Evolutionary conservation across 495 filamentous ascomycete genomes (phyloP), one percentile per base, ranked within the genome.

Genomic region (Cercophora newfieldiana): DNA sequence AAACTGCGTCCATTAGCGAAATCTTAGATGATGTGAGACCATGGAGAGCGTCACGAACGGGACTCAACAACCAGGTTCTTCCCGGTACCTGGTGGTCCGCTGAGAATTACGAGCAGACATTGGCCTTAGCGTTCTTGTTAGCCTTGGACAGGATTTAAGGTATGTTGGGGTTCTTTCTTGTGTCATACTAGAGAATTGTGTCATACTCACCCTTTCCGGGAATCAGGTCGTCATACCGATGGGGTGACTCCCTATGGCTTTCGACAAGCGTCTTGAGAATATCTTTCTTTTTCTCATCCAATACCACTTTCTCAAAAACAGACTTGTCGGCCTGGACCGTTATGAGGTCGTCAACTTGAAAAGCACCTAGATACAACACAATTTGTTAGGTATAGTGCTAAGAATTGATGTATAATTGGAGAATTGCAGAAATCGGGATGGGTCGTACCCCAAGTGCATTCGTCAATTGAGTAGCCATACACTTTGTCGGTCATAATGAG

Each of bases 31-130:
- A 44, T 28, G 29, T 50, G 50, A 1, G 5, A 18, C 44, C 33
- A n/a, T 64, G 24, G 54, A 31, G 31, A 47, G 18, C 18, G n/a
- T 25, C 16, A 28, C 62, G 59, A 48, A 71, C 66, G 61, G 29
- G 69, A 63, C 66, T 72, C 69, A 0, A 59, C 68, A 18, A 70
- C 70, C 21, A 74, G 44, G 0, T 69, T 72, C 30, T 76, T 76
- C 10, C 74, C 74, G 0, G 66, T 71, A 5, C 72, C 74, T 22
- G 74, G 68, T 16, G 72, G 69, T 12, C 72, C 74, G 31, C 65
- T 68, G 2, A 76, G 59, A 8, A 76, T 66, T 0, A 75, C 28
- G 18, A 76, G 66, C 12, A 76, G 55, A 3, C 72, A 73, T 65
- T 76, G 66, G 0, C 74, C 71, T 74, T 21, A 25, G n/a, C n/a